Evolutionary conservation across 164 flowering plant genomes (phyloP), one percentile per base, ranked within the genome.

Genomic region (Annona cherimola): DNA sequence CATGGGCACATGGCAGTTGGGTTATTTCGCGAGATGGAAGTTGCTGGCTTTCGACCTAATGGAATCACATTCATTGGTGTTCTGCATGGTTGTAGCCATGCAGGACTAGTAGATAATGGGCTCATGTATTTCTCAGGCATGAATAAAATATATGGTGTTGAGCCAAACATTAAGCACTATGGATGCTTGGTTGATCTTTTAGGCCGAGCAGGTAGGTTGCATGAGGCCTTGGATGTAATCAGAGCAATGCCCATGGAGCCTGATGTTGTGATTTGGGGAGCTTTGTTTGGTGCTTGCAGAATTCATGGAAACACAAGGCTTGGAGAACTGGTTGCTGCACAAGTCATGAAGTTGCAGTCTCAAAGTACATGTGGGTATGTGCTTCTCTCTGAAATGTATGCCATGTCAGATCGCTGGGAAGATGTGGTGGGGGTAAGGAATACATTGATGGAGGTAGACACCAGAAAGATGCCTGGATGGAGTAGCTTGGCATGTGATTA

Each of bases 111-210:
- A 41, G 55, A 42, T 12, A 67, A 45, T 40, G 79, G 73, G 45
- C 1, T 39, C 5, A 19, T 18, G 5, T 71, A 63, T 40, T 78
- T 78, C 67, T 41, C 63, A 2, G 44, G 41, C 45, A 69, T 79
- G 81, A 64, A 55, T 16, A 41, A 69, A 43, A 43, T 7, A 1
- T 61, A 72, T 40, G 59, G 66, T 6, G 42, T 79, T 14, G 42
- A 0, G 6, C 78, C 81, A 8, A 66, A 42, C 42, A 42, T 69
- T 43, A 75, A 79, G 78, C 81, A 79, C 57, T 75, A 69, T 19
- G 78, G 78, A 14, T 78, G 81, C 70, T 12, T 75, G 71, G 76
- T 78, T 18, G 80, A 78, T 55, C 64, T 75, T 3, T 69, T 68
- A 55, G 64, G 77, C 26, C 73, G 77, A 40, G 77, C 77, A 2